Evolutionary conservation across 225 moss, liverwort and hornwort species (phyloP).

Genomic region (Neckera pumila): DNA sequence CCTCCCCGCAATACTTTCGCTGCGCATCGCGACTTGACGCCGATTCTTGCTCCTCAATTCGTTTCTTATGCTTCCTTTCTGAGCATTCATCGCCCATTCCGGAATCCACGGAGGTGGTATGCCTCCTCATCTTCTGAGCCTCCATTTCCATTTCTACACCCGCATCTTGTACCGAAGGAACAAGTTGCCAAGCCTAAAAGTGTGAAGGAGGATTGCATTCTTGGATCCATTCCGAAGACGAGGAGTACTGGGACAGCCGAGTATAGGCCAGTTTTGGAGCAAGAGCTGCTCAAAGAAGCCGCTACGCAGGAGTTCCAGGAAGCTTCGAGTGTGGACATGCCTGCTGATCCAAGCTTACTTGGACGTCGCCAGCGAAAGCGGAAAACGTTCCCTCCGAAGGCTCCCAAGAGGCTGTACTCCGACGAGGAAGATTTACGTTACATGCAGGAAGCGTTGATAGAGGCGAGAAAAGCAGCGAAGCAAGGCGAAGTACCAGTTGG

Average conservation of each 20-base stretch:
- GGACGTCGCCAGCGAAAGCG: conserved; percentile 5
- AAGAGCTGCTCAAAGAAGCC: not conserved
- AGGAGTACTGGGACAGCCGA: not conserved
- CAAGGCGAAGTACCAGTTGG: conserved; percentile 83
- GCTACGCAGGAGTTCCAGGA: not conserved
- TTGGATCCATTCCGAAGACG: not conserved
- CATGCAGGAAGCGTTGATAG: conserved; percentile 68
- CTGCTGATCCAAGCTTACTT: not conserved
- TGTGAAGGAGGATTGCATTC: conserved; percentile 1
- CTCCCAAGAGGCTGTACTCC: conserved; percentile 12
- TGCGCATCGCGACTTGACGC: not conserved
- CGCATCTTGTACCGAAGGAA: not conserved
- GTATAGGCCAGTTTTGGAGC: not conserved
- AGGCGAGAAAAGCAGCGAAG: conserved; percentile 60
- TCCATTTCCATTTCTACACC: not conserved
- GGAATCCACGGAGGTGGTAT: not conserved
- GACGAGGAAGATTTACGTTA: conserved; percentile 49
- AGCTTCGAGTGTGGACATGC: not conserved
- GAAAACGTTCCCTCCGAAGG: not conserved
- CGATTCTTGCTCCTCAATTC: not conserved
- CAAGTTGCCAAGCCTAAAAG: not conserved
- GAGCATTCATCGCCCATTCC: not conserved
- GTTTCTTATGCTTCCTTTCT: not conserved
- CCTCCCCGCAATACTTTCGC: not conserved
- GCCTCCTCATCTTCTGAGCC: not conserved